Evolutionary conservation across 768 basidiomycete genomes (phyloP).

Genomic region (Russula virescens): DNA sequence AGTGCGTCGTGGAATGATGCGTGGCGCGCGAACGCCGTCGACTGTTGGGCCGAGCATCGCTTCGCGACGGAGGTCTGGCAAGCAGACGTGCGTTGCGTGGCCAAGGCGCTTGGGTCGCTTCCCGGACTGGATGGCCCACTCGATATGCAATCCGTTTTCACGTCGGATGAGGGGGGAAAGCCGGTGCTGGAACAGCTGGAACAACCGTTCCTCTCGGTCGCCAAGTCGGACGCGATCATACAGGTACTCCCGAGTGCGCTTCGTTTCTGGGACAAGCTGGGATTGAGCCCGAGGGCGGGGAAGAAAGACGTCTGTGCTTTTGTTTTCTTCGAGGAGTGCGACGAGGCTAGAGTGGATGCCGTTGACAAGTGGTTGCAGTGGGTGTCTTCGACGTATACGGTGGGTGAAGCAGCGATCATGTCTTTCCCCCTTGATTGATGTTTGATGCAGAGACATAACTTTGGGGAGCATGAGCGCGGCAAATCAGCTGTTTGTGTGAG

Average conservation of each 20-base stretch:
- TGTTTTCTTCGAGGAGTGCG: conserved; percentile 61
- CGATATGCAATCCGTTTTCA: conserved; percentile 41
- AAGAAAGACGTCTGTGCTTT: conserved; percentile 64
- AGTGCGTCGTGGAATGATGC: conserved; percentile 63
- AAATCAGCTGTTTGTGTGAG: conserved; percentile 39
- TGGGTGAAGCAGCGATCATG: conserved; percentile 33
- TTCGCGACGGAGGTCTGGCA: conserved; percentile 46
- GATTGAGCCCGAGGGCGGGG: conserved; percentile 63
- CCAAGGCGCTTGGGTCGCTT: conserved; percentile 39
- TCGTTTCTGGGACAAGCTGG: conserved; percentile 83
- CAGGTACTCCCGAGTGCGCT: conserved; percentile 65
- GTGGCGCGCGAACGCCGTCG: conserved; percentile 43
- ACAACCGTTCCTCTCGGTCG: conserved; percentile 56
- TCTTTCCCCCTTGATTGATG: conserved; percentile 8
- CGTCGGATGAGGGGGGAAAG: background rate
- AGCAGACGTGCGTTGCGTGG: conserved; percentile 46
- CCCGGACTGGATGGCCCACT: conserved; percentile 38
- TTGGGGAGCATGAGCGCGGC: conserved; percentile 54
- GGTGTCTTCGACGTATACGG: conserved; percentile 52
- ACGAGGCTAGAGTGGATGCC: conserved; percentile 39
- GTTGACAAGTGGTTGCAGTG: conserved; percentile 57
- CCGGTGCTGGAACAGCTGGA: conserved; percentile 35
- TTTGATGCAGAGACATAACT: conserved; percentile 47
- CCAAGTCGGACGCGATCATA: conserved; percentile 63
- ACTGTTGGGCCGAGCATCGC: conserved; percentile 23